Evolutionary conservation across 1,139 yeast species (phyloP).

Genomic region (Zygosaccharomyces sapae): DNA sequence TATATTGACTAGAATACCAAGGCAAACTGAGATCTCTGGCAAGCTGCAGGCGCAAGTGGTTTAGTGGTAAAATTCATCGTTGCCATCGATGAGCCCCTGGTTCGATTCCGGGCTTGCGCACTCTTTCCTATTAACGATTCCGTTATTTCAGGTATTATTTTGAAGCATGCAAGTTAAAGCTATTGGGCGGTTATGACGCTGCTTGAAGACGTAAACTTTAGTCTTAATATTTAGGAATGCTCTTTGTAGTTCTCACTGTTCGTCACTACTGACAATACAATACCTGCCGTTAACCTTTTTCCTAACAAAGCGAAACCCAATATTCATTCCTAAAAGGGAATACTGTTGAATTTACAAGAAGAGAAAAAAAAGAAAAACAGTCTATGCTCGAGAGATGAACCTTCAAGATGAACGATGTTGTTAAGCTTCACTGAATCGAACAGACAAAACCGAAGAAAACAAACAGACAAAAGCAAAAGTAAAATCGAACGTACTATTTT

Average conservation of each 20-base stretch:
- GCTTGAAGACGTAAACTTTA: too few species aligned
- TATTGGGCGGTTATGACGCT: too few species aligned
- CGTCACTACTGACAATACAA: too few species aligned
- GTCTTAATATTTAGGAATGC: too few species aligned
- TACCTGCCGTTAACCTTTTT: too few species aligned
- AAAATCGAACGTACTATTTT: background rate
- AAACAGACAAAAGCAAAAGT: background rate
- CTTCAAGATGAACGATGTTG: background rate
- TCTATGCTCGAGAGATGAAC: background rate
- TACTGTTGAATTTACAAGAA: background rate
- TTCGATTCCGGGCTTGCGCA: slow-evolving; percentile 8
- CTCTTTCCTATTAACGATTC: too few species aligned
- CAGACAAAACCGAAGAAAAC: too few species aligned
- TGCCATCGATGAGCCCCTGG: slow-evolving; percentile 8
- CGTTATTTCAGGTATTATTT: too few species aligned
- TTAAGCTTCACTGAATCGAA: too few species aligned
- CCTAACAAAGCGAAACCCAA: background rate
- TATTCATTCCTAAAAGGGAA: background rate
- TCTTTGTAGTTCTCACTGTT: too few species aligned
- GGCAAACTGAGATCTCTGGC: background rate
- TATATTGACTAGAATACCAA: too few species aligned
- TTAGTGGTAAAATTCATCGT: slow-evolving; percentile 8
- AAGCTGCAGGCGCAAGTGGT: slow-evolving; percentile 1
- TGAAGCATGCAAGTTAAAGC: too few species aligned
- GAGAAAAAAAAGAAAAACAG: background rate